Evolutionary conservation across 805 yeast genomes (phyloP).

Genomic region (Ogataea zsoltii): DNA sequence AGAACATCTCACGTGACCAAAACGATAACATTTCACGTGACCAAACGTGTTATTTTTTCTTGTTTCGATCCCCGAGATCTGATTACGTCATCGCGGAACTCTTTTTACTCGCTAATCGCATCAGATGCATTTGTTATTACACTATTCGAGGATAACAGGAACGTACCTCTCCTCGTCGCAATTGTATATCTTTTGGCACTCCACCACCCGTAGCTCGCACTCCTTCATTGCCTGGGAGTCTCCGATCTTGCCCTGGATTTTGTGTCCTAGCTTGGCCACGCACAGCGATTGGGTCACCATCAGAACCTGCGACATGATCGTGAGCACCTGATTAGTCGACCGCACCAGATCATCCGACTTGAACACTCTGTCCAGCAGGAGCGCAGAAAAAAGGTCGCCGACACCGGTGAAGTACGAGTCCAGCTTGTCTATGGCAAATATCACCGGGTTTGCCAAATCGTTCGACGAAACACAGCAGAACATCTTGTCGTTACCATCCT

Average conservation of each 20-base stretch:
- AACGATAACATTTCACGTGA: slow-evolving; percentile 15
- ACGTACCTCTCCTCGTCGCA: slow-evolving; percentile 11
- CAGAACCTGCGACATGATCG: slow-evolving; percentile 56
- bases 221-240: slow-evolving; percentile 62
- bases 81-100: background rate
- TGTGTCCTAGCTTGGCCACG: slow-evolving; percentile 36
- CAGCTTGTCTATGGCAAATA: slow-evolving; percentile 58
- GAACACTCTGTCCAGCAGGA: slow-evolving; percentile 64
- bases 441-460: slow-evolving; percentile 19
- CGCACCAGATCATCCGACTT: slow-evolving; percentile 26
- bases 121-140: background rate
- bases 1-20: background rate
- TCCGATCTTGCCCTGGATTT: slow-evolving; percentile 52
- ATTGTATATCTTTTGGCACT: slow-evolving; percentile 45
- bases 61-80: slow-evolving; percentile 5
- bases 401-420: slow-evolving; percentile 92
- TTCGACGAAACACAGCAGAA: slow-evolving; percentile 47
- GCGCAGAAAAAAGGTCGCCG: slow-evolving; percentile 86
- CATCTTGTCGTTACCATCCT: slow-evolving; percentile 26
- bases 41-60: background rate
- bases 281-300: slow-evolving; percentile 45
- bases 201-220: slow-evolving; percentile 70
- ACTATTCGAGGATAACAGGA: slow-evolving; percentile 5
- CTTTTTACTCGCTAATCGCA: no score
- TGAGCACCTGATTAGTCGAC: slow-evolving; percentile 55